Evolutionary conservation across 805 yeast genomes (phyloP).

Genomic region (Suhomyces tanzawaensis): DNA sequence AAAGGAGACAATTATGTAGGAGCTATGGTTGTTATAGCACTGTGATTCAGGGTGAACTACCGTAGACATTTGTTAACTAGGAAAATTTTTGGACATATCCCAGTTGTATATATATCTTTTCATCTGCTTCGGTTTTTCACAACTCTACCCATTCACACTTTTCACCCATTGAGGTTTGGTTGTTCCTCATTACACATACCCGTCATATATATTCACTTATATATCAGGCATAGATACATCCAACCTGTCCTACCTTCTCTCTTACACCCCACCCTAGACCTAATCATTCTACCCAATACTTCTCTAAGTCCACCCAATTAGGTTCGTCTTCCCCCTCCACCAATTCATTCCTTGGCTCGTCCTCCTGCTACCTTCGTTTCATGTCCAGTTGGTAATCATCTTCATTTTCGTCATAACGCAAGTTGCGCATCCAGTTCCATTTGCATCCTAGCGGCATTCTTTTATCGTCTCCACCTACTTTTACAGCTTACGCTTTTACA

Average conservation of each 20-base stretch:
- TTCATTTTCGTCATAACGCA: no score
- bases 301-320: no score
- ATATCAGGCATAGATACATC: no score
- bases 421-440: no score
- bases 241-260: no score
- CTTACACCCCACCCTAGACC: no score
- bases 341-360: no score
- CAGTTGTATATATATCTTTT: slow-evolving; percentile 6
- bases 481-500: background rate
- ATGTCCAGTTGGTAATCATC: background rate
- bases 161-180: background rate
- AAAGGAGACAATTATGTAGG: slow-evolving; percentile 5
- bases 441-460: background rate
- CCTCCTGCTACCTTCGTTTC: background rate
- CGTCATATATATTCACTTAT: slow-evolving; percentile 4
- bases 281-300: no score
- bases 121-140: background rate
- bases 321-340: no score
- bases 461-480: background rate
- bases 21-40: slow-evolving; percentile 5
- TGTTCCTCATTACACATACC: background rate
- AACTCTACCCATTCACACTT: background rate
- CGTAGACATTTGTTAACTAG: background rate
- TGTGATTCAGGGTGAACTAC: slow-evolving; percentile 4
- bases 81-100: slow-evolving; percentile 1